Conservation (phyloP, 2,329 filamentous ascomycete species). For the Fusarium dimerum region DNA sequence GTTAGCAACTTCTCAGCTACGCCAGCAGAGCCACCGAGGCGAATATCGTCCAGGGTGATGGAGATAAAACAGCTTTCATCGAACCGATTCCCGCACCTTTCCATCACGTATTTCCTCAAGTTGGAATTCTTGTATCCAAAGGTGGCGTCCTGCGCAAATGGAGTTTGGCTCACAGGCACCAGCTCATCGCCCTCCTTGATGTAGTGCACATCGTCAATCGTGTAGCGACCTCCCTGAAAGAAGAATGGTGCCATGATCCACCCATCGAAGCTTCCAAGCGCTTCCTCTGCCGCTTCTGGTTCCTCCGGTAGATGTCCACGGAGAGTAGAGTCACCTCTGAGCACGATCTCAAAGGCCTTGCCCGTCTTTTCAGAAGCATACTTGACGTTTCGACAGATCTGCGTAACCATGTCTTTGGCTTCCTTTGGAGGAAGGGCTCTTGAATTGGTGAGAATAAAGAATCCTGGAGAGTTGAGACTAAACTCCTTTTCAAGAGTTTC, state of each 20-base stretch:
- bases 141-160: slow-evolving; percentile 57
- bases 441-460: slow-evolving; percentile 63
- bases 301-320: slow-evolving; percentile 58
- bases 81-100: slow-evolving; percentile 42
- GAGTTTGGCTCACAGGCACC: slow-evolving; percentile 48
- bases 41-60: slow-evolving; percentile 17
- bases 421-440: slow-evolving; percentile 51
- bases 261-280: slow-evolving; percentile 50
- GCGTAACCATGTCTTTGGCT: slow-evolving; percentile 47
- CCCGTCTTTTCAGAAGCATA: slow-evolving; percentile 41
- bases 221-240: slow-evolving; percentile 57
- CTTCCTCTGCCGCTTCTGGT: slow-evolving; percentile 49
- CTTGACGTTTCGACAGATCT: slow-evolving; percentile 52
- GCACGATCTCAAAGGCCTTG: slow-evolving; percentile 52
- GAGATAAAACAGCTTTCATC: slow-evolving; percentile 26
- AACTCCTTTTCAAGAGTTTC: slow-evolving; percentile 48
- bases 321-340: slow-evolving; percentile 57
- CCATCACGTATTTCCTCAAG: slow-evolving; percentile 45
- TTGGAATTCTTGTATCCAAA: slow-evolving; percentile 58
- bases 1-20: slow-evolving; percentile 22
- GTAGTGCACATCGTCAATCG: slow-evolving; percentile 58
- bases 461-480: slow-evolving; percentile 40
- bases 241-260: slow-evolving; percentile 61
- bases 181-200: slow-evolving; percentile 49
- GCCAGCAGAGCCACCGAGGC: neutral